These are phyloP conservation scores for Jaapia argillacea DNA, from an alignment of 768 basidiomycete genomes.

Conservation along the genomic window DNA sequence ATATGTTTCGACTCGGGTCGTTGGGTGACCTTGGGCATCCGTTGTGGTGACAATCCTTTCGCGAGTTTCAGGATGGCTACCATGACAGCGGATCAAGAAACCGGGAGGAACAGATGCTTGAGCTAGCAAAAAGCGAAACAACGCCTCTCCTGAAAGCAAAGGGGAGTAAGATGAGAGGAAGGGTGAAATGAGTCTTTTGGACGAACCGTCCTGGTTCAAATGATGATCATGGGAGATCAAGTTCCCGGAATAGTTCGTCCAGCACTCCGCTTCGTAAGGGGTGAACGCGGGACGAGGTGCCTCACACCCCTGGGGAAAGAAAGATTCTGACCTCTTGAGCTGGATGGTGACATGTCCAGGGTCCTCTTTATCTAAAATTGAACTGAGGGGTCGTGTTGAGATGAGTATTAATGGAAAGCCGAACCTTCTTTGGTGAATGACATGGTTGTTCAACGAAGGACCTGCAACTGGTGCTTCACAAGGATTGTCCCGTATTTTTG, in stretches of 20 bases:
- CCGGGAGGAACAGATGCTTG: slow-evolving; percentile 38
- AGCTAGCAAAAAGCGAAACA: slow-evolving; percentile 64
- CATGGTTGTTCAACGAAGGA: no score
- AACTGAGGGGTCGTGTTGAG: no score
- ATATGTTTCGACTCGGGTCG: slow-evolving; percentile 36
- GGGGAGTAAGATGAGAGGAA: slow-evolving; percentile 9
- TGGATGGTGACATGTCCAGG: no score
- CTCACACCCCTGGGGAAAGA: slow-evolving; percentile 27
- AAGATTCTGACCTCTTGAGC: no score
- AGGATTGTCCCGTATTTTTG: no score
- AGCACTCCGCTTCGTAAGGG: slow-evolving; percentile 54
- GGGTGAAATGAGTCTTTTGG: slow-evolving; percentile 10
- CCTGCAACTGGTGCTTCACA: no score
- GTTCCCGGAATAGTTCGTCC: slow-evolving; percentile 33
- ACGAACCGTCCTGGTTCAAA: slow-evolving; percentile 50
- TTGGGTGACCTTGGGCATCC: slow-evolving; percentile 22
- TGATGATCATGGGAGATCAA: slow-evolving; percentile 65
- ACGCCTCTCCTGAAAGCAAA: slow-evolving; percentile 43
- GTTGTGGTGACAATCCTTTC: slow-evolving; percentile 33
- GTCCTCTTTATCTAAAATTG: no score
- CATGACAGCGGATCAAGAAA: slow-evolving; percentile 37
- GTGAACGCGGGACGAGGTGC: slow-evolving; percentile 57
- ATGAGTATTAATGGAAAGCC: no score
- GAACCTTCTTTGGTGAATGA: no score
- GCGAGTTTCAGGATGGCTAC: slow-evolving; percentile 46